Evolutionary conservation across 805 yeast species (phyloP).

Genomic region (Kluyveromyces dobzhanskii): DNA sequence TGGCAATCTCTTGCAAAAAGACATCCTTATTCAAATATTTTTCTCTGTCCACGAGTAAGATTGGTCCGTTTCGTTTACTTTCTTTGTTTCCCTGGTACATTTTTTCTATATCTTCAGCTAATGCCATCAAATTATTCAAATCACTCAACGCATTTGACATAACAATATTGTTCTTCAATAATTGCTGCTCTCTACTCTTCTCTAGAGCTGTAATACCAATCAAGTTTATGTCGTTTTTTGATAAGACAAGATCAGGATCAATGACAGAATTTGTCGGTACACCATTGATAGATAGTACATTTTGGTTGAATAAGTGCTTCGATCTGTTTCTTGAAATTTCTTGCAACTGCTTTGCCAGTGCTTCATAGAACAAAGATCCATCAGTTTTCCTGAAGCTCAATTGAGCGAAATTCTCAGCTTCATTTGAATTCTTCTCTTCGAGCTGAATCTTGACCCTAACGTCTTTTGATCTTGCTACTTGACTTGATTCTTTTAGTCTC

Average conservation of each 20-base stretch:
- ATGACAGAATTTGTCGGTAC: slow-evolving; percentile 10
- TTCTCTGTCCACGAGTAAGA: slow-evolving; percentile 27
- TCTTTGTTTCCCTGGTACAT: slow-evolving; percentile 32
- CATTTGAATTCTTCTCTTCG: slow-evolving; percentile 26
- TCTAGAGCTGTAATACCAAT: slow-evolving; percentile 72
- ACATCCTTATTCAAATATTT: slow-evolving; percentile 31
- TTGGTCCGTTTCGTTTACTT: slow-evolving; percentile 10
- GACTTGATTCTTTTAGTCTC: slow-evolving; percentile 27
- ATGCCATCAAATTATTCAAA: slow-evolving; percentile 64
- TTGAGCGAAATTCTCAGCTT: slow-evolving; percentile 37
- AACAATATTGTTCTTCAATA: slow-evolving; percentile 51
- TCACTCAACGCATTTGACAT: slow-evolving; percentile 67
- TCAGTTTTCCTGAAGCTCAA: slow-evolving; percentile 74
- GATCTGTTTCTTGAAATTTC: slow-evolving; percentile 40
- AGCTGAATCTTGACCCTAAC: slow-evolving; percentile 24
- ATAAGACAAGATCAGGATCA: slow-evolving; percentile 8
- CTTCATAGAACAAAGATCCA: slow-evolving; percentile 42
- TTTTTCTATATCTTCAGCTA: slow-evolving; percentile 62
- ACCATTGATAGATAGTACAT: slow-evolving; percentile 30
- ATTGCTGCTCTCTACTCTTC: slow-evolving; percentile 42
- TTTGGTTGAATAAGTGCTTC: slow-evolving; percentile 16
- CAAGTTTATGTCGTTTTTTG: slow-evolving; percentile 26
- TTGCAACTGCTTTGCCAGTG: slow-evolving; percentile 38
- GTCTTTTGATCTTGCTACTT: slow-evolving; percentile 16
- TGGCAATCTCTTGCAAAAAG: slow-evolving; percentile 60